Evolutionary conservation across 2,329 filamentous ascomycete genomes (phyloP).

Genomic region (Calycina marina): DNA sequence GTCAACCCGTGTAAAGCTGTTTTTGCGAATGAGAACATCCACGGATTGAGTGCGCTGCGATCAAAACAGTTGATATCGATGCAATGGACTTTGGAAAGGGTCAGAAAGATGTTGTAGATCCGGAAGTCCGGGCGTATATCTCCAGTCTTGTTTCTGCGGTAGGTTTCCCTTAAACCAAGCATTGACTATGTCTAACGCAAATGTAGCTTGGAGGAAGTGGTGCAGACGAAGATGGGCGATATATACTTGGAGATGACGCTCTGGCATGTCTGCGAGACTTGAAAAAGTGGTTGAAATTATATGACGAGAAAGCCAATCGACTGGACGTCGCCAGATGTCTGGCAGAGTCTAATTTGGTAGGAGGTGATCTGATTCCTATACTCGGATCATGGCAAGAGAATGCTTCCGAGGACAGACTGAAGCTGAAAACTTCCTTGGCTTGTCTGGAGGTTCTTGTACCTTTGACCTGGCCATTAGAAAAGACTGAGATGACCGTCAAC

Average conservation of each 20-base stretch:
- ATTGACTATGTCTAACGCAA: conserved; percentile 9
- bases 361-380: conserved; percentile 80
- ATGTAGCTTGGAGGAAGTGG: conserved; percentile 73
- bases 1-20: conserved; percentile 11
- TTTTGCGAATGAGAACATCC: conserved; percentile 3
- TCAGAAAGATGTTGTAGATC: conserved; percentile 56
- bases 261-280: conserved; percentile 84
- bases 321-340: conserved; percentile 91
- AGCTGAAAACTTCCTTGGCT: conserved; percentile 65
- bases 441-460: conserved; percentile 85
- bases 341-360: conserved; percentile 81
- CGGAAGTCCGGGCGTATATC: conserved; percentile 84
- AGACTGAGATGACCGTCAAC: conserved; percentile 77
- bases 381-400: conserved; percentile 68
- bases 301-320: conserved; percentile 84
- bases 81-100: conserved; percentile 41
- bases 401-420: conserved; percentile 57
- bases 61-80: no score
- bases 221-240: conserved; percentile 64
- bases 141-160: conserved; percentile 84
- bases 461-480: conserved; percentile 85
- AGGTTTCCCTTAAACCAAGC: conserved; percentile 1
- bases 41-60: no score
- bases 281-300: conserved; percentile 87
- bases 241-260: conserved; percentile 85